Conservation (phyloP, 805 yeast genomes). For the Lipomyces kockii region DNA sequence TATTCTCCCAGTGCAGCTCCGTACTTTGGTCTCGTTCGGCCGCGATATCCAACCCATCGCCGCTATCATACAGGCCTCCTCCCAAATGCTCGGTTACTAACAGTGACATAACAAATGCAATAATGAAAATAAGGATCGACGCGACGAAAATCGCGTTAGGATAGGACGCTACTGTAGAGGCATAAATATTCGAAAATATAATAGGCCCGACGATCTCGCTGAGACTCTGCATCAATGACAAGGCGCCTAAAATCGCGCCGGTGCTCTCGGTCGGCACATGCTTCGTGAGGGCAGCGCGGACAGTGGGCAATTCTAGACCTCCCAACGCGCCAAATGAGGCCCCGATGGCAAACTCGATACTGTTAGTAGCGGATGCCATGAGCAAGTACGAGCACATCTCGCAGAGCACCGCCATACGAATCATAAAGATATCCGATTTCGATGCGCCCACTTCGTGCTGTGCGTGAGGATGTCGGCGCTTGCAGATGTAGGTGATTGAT, state of each 20-base stretch:
- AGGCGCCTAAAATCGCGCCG: constrained; percentile 36
- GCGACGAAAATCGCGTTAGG: constrained; percentile 30
- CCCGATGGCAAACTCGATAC: constrained; percentile 10
- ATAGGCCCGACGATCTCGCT: constrained; percentile 31
- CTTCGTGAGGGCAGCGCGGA: constrained; percentile 33
- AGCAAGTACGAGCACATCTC: constrained; percentile 6
- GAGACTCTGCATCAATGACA: constrained; percentile 27
- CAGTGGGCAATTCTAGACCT: constrained; percentile 24
- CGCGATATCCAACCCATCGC: constrained; percentile 10
- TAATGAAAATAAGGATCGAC: not conserved
- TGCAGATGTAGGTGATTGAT: constrained; percentile 17
- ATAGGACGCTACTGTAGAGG: constrained; percentile 29
- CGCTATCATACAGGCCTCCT: constrained; percentile 32
- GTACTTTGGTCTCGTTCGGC: not conserved
- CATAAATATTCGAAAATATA: constrained; percentile 28
- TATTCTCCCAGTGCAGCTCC: not conserved
- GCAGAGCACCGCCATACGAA: constrained; percentile 6
- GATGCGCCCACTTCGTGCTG: constrained; percentile 24
- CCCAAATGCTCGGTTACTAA: constrained; percentile 18
- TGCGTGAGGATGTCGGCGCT: constrained; percentile 11
- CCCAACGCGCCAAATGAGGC: constrained; percentile 23
- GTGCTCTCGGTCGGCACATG: constrained; percentile 32
- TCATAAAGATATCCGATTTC: constrained; percentile 22
- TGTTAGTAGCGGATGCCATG: not conserved
- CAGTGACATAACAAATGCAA: constrained; percentile 11